Conservation (phyloP, 805 yeast genomes). For the Teunomyces gatunensis region DNA sequence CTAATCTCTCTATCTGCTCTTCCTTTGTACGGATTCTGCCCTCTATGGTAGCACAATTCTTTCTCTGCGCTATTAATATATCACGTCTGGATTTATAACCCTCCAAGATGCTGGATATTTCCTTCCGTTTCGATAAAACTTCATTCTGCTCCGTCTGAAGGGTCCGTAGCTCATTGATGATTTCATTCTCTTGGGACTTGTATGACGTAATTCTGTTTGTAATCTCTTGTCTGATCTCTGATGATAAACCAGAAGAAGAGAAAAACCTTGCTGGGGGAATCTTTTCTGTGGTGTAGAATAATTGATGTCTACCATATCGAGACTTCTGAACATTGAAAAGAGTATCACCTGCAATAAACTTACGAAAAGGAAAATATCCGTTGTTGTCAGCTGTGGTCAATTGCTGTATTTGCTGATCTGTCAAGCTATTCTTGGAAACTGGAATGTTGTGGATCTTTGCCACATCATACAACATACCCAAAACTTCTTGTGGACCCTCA, state of each 20-base stretch:
- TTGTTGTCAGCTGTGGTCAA: conserved; percentile 31
- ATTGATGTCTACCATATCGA: conserved; percentile 59
- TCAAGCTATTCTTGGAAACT: conserved; percentile 48
- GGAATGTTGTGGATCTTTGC: conserved; percentile 57
- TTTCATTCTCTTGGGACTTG: conserved; percentile 9
- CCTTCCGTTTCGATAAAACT: conserved; percentile 12
- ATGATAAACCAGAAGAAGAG: conserved; percentile 32
- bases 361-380: conserved; percentile 48
- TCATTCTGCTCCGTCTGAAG: conserved; percentile 16
- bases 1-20: conserved; percentile 29
- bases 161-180: conserved; percentile 13
- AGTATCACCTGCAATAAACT: conserved; percentile 59
- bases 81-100: conserved; percentile 9
- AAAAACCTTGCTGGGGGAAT: conserved; percentile 28
- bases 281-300: conserved; percentile 41
- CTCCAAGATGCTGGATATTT: conserved; percentile 7
- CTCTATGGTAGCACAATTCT: conserved; percentile 16
- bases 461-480: conserved; percentile 65
- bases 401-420: conserved; percentile 35
- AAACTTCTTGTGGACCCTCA: conserved; percentile 68
- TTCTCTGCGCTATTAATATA: conserved; percentile 11
- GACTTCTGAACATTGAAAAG: conserved; percentile 55
- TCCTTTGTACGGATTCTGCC: conserved; percentile 22
- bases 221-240: conserved; percentile 18
- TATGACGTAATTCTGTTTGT: conserved; percentile 10